Base-by-base conservation (phyloP, 441 rosid genomes). In the Gossypium gossypioides region DNA sequence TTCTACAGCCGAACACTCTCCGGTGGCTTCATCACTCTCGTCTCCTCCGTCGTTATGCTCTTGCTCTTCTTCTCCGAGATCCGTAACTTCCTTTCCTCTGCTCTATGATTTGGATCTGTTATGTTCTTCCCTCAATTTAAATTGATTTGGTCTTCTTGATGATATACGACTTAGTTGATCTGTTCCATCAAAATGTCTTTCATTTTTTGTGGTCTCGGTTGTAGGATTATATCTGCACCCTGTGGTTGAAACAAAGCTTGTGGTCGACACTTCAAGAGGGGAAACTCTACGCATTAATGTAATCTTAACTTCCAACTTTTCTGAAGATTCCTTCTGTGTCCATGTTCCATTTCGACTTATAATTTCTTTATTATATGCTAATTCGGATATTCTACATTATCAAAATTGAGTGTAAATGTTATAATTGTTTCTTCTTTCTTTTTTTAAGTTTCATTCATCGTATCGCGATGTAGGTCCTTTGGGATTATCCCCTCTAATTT, bases 61-160 rank as follows among this genome's bases (percentile, higher is more conserved):
- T 88, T 94, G 77, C 97, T 94, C 78, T 94, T 94, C 96, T 72
- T 94, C 86, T 90, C 96, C 62, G 98, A 91, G 86, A 90, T 94
- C 59, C 89, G 97, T 91, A 79, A 59, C 93, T 79, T 42, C 4
- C 24, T 7, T 12, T 2, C 15, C 51, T 21, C 42, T 44, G 2
- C 13, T 10, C 21, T 42, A 27, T 10, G 27, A 7, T 15, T 48
- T 64, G 48, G 56, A 42, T 69, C 52, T 25, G 52, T 44, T 16
- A 2, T 44, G 1, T 32, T 44, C 6, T 16, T 50, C 19, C 32
- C 12, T 37, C 22, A 50, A 50, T 4, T 50, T 50, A n/a, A 50
- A 15, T n/a, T 4, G 18, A 50, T 50, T 50, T 50, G 21, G 55
- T 13, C 52, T 18, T 9, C 1, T 18, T 59, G 46, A 16, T 22